Base-by-base conservation (phyloP, 129 eudicot species). In the Tagetes patula region DNA sequence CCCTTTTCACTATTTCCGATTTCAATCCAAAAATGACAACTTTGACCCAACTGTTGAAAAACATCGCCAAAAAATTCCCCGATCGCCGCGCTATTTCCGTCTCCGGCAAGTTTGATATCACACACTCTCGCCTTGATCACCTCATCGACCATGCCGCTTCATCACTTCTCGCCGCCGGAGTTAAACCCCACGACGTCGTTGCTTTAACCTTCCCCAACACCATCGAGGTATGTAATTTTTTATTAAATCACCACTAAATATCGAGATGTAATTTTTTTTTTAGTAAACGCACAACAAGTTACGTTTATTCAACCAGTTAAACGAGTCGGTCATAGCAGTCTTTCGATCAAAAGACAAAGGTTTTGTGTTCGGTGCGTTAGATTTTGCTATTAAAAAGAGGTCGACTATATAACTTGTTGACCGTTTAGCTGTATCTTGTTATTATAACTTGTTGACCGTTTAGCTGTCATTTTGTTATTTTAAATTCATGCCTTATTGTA, bases 201-300 rank as follows among this genome's bases (percentile, higher is more conserved):
- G 99, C 99, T n/a, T 97, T 94, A 63, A 90, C 99, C 11, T 94
- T 90, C 78, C 96, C 99, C 5, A 90, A 94, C 82, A 84, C 99
- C 78, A 76, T 94, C 11, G 97, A 94, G 91, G 99, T 90, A 63
- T 12, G 27, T 5, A 37, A 62, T 5, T 32, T 14, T 58, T 13
- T 75, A 20, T 20, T 20, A 20, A 20, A 20, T 20, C 27, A 20
- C 27, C 27, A 0, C 27, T 20, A 20, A 20, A 20, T 20, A 20
- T 20, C 27, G 27, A 20, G 27, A 20, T 20, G 27, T 20, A 20
- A 20, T 20, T 20, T 20, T 20, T 20, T 20, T 20, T 20, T 20
- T 20, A 20, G 27, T 20, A 20, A 20, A 20, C 27, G 27, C 27
- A 0, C 27, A 20, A 20, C 27, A 20, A 20, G 27, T 20, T 20